Conservation (phyloP, 2,329 filamentous ascomycete species). For the Pyrenophora graminea region DNA sequence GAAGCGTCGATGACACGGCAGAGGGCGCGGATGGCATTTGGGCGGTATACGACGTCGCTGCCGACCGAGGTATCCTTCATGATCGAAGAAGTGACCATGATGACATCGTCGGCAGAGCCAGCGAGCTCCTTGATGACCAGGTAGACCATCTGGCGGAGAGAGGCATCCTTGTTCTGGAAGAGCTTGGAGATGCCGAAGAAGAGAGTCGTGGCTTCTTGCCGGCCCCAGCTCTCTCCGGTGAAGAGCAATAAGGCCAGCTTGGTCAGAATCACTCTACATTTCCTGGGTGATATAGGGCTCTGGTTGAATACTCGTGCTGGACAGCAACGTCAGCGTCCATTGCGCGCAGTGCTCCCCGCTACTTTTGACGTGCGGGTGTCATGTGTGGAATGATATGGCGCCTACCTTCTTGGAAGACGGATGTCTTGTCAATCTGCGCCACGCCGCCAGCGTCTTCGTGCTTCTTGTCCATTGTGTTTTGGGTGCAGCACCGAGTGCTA, state of each 20-base stretch:
- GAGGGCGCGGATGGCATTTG: conserved; percentile 92
- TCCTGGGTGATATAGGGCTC: conserved; percentile 92
- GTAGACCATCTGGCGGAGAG: conserved; percentile 98
- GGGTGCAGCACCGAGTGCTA: conserved; percentile 28
- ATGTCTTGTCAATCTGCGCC: conserved; percentile 96
- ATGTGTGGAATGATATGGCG: conserved; percentile 3
- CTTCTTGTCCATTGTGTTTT: conserved; percentile 72
- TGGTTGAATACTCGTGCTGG: conserved; percentile 96
- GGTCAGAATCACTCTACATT: conserved; percentile 89
- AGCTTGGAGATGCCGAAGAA: conserved; percentile 98
- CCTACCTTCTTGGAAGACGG: conserved; percentile 97
- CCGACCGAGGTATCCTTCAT: conserved; percentile 99
- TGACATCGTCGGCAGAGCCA: conserved; percentile 94
- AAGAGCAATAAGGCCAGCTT: conserved; percentile 97
- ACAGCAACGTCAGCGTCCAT: conserved; percentile 28
- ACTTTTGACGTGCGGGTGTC: conserved; percentile 1
- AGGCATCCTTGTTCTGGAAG: conserved; percentile 99
- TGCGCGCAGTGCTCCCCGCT: conserved; percentile 1
- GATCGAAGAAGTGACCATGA: conserved; percentile 99
- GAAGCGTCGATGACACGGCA: conserved; percentile 95
- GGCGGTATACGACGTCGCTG: conserved; percentile 79
- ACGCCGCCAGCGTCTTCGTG: conserved; percentile 96
- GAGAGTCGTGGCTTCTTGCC: conserved; percentile 94
- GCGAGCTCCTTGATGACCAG: conserved; percentile 97
- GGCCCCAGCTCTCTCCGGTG: conserved; percentile 95